Evolutionary conservation across 2,329 filamentous ascomycete genomes (phyloP), one percentile per base, ranked within the genome.

Genomic region (Verticillium tricorpus): DNA sequence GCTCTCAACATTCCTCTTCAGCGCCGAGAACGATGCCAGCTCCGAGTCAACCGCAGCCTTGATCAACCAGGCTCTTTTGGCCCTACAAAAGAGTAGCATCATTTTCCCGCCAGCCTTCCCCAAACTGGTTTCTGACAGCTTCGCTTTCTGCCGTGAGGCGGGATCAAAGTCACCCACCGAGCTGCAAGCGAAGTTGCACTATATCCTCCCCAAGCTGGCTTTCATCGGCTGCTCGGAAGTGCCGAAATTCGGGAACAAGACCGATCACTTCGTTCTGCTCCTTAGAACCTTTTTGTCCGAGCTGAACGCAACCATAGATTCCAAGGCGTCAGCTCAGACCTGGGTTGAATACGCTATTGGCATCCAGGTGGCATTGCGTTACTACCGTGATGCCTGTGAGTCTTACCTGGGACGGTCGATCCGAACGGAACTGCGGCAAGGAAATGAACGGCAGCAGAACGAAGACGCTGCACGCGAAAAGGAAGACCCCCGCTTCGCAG

Each of bases 161-260:
- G 31, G 45, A 12, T 63, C 61, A 28, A 54, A 61, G 31, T 25
- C 63, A 22, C 60, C 58, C n/a, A 52, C 56, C 19, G 62, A 62
- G 32, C 45, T 32, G 9, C 58, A 50, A n/a, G 58, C 59, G 2
- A 67, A 65, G 9, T 71, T 79, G 5, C 71, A 73, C 34, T 69
- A 69, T 32, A 71, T 82, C 2, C 73, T 81, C 4, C 74, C 76
- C 11, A 74, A 80, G 2, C 66, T 86, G 2, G 79, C 80, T 3
- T 81, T 78, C 60, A 73, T 85, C 57, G 80, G 80, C 32, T 83
- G 80, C 67, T 82, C 80, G 1, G 72, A 76, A 50, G 62, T 77
- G 0, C 74, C 76, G 1, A 65, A 62, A 2, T 62, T 67, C 3
- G 65, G 66, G 1, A 65, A 68, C 6, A 70, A 71, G 1, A 69